Evolutionary conservation across 1,284 basidiomycete genomes (phyloP), one percentile per base, ranked within the genome.

Genomic region (Apiotrichum porosum): DNA sequence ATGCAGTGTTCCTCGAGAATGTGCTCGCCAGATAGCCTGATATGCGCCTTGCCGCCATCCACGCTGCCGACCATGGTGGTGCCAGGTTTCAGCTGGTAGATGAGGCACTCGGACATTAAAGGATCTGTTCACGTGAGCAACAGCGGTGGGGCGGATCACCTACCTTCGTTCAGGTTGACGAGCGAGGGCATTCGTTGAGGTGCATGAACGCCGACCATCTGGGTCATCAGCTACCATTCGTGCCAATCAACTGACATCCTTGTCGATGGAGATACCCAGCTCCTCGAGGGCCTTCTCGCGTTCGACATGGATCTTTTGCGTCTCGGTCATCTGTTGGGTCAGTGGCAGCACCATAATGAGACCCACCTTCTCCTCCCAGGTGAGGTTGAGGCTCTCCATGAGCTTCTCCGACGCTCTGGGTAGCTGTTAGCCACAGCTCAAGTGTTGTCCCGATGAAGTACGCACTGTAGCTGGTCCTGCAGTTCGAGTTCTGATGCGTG

Each of bases 161-260:
- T 52, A 84, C 86, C 87, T 80, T 91, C 88, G 71, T 92, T 92
- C 83, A 97, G 75, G 73, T 97, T 97, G 65, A 97, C 92, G 55
- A 97, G 76, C 75, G 94, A 91, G 4, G 93, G 92, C 82, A 90
- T 91, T 82, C 85, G 91, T 79, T 97, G 97, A n/a, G 94, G 94
- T n/a, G 94, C 93, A 76, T 97, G 91, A 42, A 98, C 90, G 17
- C 71, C 67, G 15, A 70, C 65, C 43, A 72, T 52, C 60, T 70
- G 36, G 28, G 18, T 9, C 17, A 12, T 47, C 19, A 43, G 26
- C 17, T 23, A 12, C 19, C 17, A n/a, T 23, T 10, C 30, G 33
- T 10, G 23, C 9, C 6, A 49, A 61, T 57, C 36, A 65, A 81
- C 65, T n/a, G n/a, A n/a, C n/a, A n/a, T 92, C 87, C 80, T 93